Conservation (phyloP, 305 asterid genomes). For the Solanum hybrid region DNA sequence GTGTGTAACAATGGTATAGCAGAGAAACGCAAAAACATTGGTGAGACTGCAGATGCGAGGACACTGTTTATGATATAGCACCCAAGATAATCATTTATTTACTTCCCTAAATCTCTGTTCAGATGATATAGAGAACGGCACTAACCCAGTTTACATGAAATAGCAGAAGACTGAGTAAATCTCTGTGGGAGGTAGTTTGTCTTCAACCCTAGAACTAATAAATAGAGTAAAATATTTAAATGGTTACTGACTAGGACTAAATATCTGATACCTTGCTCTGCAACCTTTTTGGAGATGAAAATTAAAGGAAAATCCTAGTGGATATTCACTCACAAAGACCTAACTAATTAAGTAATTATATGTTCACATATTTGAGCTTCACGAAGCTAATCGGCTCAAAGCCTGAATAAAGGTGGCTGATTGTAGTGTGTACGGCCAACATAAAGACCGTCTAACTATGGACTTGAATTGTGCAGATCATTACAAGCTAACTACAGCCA, state of each 20-base stretch:
- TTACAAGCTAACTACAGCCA: background rate
- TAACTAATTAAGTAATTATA: background rate
- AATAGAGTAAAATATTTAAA: background rate
- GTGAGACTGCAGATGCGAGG: background rate
- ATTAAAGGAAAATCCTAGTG: background rate
- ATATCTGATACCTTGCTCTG: background rate
- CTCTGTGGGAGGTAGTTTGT: background rate
- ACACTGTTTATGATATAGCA: background rate
- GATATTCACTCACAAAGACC: background rate
- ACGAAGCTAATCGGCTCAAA: background rate
- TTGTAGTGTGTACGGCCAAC: background rate
- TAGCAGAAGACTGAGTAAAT: background rate
- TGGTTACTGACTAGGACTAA: background rate
- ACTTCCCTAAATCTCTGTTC: background rate
- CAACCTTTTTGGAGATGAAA: background rate
- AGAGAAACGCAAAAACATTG: background rate
- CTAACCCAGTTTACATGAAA: background rate
- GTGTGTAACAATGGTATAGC: background rate
- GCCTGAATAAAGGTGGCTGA: background rate
- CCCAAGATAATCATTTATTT: background rate
- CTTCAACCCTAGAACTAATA: background rate
- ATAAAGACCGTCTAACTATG: background rate
- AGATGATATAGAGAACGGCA: background rate
- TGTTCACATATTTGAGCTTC: background rate
- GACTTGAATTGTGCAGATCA: background rate